A percentile compares a stretch with the other conserved stretches of the same genome.
phyloP scores from a whole-genome alignment of 2,329 filamentous ascomycete genomes.

The Bipolaris cookei region DNA sequence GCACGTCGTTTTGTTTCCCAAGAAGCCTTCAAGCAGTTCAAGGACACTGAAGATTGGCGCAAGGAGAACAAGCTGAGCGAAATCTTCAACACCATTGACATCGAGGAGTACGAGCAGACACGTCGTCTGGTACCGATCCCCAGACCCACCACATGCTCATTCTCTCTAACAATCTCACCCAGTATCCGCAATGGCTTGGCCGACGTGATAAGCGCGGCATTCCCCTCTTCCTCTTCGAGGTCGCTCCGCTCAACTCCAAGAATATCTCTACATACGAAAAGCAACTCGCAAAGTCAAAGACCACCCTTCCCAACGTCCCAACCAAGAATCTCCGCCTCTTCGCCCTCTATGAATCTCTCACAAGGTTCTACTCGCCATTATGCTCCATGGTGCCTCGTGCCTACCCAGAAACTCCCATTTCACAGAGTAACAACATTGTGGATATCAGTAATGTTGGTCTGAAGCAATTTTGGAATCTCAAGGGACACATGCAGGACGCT shows the following conservation, averaged over 20 bases:
- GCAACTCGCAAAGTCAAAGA: constrained; percentile 60
- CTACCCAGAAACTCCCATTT: constrained; percentile 81
- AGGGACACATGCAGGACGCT: constrained; percentile 91
- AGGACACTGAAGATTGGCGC: constrained; percentile 87
- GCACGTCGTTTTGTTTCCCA: constrained; percentile 79
- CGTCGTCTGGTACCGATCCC: constrained; percentile 68
- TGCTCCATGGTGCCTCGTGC: constrained; percentile 80
- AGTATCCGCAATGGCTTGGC: constrained; percentile 96
- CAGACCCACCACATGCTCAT: constrained; percentile 5
- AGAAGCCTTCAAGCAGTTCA: constrained; percentile 83
- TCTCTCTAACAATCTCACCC: constrained; percentile 31
- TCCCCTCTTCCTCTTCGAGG: constrained; percentile 89
- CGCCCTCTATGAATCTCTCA: constrained; percentile 91
- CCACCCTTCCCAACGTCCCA: constrained; percentile 68
- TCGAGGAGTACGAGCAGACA: constrained; percentile 82
- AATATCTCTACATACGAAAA: constrained; percentile 81
- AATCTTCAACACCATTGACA: constrained; percentile 85
- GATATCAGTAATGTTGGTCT: constrained; percentile 87
- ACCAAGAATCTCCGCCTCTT: constrained; percentile 84
- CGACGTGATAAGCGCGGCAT: constrained; percentile 89
- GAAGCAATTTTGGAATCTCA: constrained; percentile 95
- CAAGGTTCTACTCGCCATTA: constrained; percentile 83
- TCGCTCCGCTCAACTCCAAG: constrained; percentile 81
- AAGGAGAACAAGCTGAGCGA: constrained; percentile 76
- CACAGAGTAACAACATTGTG: constrained; percentile 92